A percentile compares a stretch with the other conserved stretches of the same genome.
Evolutionary conservation across 257 asterid species (phyloP).

Genomic region (Misopates orontium): DNA sequence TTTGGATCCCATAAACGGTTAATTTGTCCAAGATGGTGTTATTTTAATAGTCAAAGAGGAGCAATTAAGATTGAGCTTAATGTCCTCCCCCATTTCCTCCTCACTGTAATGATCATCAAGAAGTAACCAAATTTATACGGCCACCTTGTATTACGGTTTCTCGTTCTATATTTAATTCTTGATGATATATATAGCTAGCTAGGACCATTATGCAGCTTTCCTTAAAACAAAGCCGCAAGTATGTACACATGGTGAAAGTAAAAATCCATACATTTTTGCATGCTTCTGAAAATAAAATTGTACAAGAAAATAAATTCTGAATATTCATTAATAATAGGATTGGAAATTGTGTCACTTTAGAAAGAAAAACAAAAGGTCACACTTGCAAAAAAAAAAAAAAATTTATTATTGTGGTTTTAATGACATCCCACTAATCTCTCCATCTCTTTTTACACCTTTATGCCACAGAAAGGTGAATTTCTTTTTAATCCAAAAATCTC

Average conservation of each 20-base stretch:
- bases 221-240: background rate
- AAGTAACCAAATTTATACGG: background rate
- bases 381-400: constrained; percentile 17
- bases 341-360: constrained; percentile 19
- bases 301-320: background rate
- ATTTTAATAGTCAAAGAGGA: constrained; percentile 3
- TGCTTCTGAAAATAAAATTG: background rate
- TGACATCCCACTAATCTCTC: constrained; percentile 43
- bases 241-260: background rate
- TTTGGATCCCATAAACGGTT: constrained; percentile 2
- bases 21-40: background rate
- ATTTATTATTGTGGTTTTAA: constrained; percentile 31
- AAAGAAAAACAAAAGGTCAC: constrained; percentile 28
- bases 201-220: background rate
- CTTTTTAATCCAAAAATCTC: constrained; percentile 21
- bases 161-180: background rate
- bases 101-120: background rate
- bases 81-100: constrained; percentile 18
- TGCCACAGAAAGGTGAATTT: constrained; percentile 39
- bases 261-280: background rate
- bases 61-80: background rate
- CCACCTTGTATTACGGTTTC: background rate
- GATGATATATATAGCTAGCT: background rate
- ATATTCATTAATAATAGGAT: background rate
- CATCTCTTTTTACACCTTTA: constrained; percentile 32